Evolutionary conservation across 148 eudicot species (phyloP).

Genomic region (Nyssa sinensis): DNA sequence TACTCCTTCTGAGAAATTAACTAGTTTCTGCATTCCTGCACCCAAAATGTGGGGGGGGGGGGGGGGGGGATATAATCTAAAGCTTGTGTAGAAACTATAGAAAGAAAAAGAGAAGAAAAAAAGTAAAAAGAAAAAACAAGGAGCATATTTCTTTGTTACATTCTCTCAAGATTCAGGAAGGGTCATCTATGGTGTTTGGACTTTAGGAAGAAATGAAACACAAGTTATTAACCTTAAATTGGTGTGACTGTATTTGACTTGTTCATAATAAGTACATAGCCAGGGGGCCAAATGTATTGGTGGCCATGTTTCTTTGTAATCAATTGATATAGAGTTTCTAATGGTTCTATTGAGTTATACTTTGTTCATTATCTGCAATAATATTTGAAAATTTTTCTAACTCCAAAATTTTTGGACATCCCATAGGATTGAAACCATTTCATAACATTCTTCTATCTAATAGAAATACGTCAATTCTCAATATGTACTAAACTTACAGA

Average conservation of each 20-base stretch:
- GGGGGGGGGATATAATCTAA: neutral
- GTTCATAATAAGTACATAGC: neutral
- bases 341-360: neutral
- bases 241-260: neutral
- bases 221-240: too few species aligned
- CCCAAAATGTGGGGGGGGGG: neutral
- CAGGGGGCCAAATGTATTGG: neutral
- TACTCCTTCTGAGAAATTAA: conserved; percentile 54
- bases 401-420: neutral
- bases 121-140: neutral
- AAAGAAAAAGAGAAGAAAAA: neutral
- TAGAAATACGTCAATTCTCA: neutral
- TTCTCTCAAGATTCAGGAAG: neutral
- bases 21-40: conserved; percentile 51
- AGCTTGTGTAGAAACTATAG: neutral
- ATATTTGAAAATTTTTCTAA: neutral
- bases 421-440: neutral
- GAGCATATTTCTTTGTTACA: neutral
- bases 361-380: neutral
- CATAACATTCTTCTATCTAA: neutral
- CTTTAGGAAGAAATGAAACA: neutral
- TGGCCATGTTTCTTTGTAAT: neutral
- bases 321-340: neutral
- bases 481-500: neutral
- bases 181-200: neutral